These are phyloP conservation scores for Sporothrix humicola DNA, from an alignment of 2,329 filamentous ascomycete species.

Conservation along the genomic window DNA sequence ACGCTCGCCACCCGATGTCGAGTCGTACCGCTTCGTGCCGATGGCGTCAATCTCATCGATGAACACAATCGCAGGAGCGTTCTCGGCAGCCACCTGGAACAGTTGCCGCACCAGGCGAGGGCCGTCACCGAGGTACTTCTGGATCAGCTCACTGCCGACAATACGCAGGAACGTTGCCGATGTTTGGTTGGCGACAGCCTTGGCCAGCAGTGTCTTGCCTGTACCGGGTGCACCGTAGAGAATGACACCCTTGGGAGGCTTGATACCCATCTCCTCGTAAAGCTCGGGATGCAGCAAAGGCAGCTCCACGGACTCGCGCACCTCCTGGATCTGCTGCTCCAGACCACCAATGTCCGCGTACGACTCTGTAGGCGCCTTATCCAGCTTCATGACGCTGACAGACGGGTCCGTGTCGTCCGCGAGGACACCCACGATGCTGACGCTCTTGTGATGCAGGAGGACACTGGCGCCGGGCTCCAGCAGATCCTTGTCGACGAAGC, in stretches of 20 bases:
- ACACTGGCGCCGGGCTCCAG: slow-evolving; percentile 96
- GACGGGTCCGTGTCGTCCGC: slow-evolving; percentile 95
- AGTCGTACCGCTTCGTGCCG: slow-evolving; percentile 98
- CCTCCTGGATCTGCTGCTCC: slow-evolving; percentile 95
- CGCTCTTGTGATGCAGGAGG: slow-evolving; percentile 94
- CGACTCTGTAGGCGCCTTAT: slow-evolving; percentile 97
- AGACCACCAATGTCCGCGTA: slow-evolving; percentile 98
- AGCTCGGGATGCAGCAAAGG: slow-evolving; percentile 93
- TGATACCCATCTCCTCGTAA: slow-evolving; percentile 99
- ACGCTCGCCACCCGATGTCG: slow-evolving; percentile 92
- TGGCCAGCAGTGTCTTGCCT: slow-evolving; percentile 93
- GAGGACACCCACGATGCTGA: slow-evolving; percentile 95
- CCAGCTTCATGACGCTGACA: slow-evolving; percentile 98
- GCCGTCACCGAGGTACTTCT: slow-evolving; percentile 97
- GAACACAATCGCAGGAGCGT: slow-evolving; percentile 96
- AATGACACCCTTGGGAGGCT: slow-evolving; percentile 98
- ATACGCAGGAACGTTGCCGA: slow-evolving; percentile 97
- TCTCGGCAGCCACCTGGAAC: slow-evolving; percentile 94
- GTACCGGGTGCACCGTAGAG: slow-evolving; percentile 97
- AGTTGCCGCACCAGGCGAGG: slow-evolving; percentile 93
- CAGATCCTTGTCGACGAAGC: slow-evolving; percentile 98
- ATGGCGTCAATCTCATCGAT: slow-evolving; percentile 99
- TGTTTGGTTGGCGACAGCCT: slow-evolving; percentile 98
- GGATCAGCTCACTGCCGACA: slow-evolving; percentile 94
- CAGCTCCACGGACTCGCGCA: slow-evolving; percentile 94